phyloP scores from a whole-genome alignment of 805 yeast genomes.

The Jamesozyma hellenica region DNA sequence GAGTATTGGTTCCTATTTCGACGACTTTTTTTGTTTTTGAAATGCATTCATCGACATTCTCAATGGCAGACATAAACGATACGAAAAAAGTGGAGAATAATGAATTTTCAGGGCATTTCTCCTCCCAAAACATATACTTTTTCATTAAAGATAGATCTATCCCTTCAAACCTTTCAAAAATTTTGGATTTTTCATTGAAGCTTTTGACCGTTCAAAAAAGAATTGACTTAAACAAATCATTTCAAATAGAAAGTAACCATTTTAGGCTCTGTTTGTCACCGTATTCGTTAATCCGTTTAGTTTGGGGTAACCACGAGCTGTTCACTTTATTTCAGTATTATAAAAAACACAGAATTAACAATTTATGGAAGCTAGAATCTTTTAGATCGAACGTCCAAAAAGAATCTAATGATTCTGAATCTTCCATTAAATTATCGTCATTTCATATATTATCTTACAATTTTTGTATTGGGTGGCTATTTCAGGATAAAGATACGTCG shows the following conservation, averaged over 20 bases:
- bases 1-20: constrained; percentile 22
- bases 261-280: constrained; percentile 53
- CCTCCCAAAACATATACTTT: constrained; percentile 23
- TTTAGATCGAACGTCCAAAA: background rate
- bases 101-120: constrained; percentile 18
- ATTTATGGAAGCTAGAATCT: constrained; percentile 7
- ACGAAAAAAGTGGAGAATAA: constrained; percentile 1
- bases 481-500: constrained; percentile 33
- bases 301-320: constrained; percentile 25
- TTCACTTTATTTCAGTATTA: constrained; percentile 11
- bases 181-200: constrained; percentile 40
- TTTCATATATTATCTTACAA: constrained; percentile 52
- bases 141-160: constrained; percentile 24
- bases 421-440: constrained; percentile 33
- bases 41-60: constrained; percentile 15
- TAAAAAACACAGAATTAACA: constrained; percentile 10
- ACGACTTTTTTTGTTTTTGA: constrained; percentile 24
- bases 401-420: constrained; percentile 6
- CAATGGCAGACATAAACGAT: constrained; percentile 11
- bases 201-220: constrained; percentile 32
- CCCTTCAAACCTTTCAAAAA: constrained; percentile 32
- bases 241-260: constrained; percentile 50
- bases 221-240: constrained; percentile 30
- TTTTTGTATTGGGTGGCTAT: constrained; percentile 72
- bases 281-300: constrained; percentile 33